phyloP scores from a whole-genome alignment of 768 basidiomycete species.

The Suillus fuscotomentosus region DNA sequence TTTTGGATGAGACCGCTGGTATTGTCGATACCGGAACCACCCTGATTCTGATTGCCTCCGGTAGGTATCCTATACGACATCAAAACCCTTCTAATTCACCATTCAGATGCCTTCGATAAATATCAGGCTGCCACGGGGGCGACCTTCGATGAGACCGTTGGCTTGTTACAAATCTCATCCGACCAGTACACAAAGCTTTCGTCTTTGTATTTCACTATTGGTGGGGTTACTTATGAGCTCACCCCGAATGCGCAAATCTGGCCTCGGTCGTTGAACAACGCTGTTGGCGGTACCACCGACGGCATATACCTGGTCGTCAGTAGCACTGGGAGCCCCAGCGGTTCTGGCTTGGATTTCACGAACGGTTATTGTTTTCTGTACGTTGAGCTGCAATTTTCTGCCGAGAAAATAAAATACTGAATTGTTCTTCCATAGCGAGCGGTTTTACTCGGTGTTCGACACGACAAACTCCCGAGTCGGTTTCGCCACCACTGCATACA shows the following conservation, averaged over 20 bases:
- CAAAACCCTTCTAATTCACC: constrained; percentile 24
- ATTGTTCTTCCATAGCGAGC: too few relatives aligned
- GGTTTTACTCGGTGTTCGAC: too few relatives aligned
- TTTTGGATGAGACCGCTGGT: constrained; percentile 25
- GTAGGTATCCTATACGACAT: not conserved
- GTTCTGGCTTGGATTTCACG: too few relatives aligned
- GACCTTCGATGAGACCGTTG: constrained; percentile 23
- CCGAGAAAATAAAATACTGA: too few relatives aligned
- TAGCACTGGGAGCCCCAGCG: too few relatives aligned
- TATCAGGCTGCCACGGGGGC: constrained; percentile 27
- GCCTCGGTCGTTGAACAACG: constrained; percentile 30
- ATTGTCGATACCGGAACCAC: constrained; percentile 34
- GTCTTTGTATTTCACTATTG: constrained; percentile 26
- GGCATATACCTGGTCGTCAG: constrained; percentile 22
- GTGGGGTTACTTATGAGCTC: constrained; percentile 18
- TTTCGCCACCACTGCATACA: too few relatives aligned
- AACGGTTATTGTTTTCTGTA: too few relatives aligned
- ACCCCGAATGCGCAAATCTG: constrained; percentile 31
- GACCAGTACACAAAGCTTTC: constrained; percentile 24
- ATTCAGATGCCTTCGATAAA: constrained; percentile 21
- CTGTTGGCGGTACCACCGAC: constrained; percentile 24
- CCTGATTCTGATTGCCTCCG: constrained; percentile 17
- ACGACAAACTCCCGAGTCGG: too few relatives aligned
- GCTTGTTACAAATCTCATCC: constrained; percentile 25
- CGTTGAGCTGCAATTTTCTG: too few relatives aligned